These are phyloP conservation scores for Hypoxylon crocopeplum DNA, from an alignment of 495 filamentous ascomycete genomes.

Conservation along the genomic window DNA sequence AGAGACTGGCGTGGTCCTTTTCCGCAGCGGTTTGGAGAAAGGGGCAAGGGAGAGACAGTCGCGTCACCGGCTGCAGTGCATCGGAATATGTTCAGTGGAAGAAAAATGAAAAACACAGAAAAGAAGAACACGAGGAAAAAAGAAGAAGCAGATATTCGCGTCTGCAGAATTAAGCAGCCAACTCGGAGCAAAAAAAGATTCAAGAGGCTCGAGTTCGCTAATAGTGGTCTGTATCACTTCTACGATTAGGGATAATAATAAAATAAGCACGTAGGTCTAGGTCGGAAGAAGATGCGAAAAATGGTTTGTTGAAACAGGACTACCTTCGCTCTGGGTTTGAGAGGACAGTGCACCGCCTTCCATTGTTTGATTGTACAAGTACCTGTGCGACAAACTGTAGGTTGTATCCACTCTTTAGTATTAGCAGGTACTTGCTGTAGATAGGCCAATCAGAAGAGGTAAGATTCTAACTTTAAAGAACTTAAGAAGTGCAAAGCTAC, in stretches of 20 bases:
- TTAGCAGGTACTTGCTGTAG: conserved; percentile 4
- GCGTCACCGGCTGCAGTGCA: conserved; percentile 37
- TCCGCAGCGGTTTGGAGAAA: conserved; percentile 22
- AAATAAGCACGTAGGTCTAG: conserved; percentile 17
- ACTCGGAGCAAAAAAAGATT: conserved; percentile 32
- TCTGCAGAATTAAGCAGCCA: conserved; percentile 31
- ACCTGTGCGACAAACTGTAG: conserved; percentile 5
- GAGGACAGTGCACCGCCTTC: conserved; percentile 23
- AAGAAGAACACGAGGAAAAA: conserved; percentile 12
- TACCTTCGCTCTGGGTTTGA: conserved; percentile 5
- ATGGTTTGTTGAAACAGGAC: conserved; percentile 35
- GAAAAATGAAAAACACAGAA: conserved; percentile 21
- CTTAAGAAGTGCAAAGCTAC: too few species aligned
- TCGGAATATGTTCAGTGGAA: conserved; percentile 40
- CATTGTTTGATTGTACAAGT: background rate
- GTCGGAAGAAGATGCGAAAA: conserved; percentile 25
- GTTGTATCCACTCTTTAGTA: conserved; percentile 2
- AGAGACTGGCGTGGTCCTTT: conserved; percentile 10
- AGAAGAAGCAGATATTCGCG: conserved; percentile 20
- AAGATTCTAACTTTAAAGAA: too few species aligned
- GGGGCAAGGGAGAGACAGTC: conserved; percentile 31
- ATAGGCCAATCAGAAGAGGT: conserved; percentile 2
- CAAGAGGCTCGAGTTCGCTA: conserved; percentile 30
- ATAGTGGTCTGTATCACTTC: conserved; percentile 30
- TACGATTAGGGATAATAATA: conserved; percentile 34